These are phyloP conservation scores for Trichoderma lentiforme DNA, from an alignment of 2,329 filamentous ascomycete genomes.

Conservation along the genomic window DNA sequence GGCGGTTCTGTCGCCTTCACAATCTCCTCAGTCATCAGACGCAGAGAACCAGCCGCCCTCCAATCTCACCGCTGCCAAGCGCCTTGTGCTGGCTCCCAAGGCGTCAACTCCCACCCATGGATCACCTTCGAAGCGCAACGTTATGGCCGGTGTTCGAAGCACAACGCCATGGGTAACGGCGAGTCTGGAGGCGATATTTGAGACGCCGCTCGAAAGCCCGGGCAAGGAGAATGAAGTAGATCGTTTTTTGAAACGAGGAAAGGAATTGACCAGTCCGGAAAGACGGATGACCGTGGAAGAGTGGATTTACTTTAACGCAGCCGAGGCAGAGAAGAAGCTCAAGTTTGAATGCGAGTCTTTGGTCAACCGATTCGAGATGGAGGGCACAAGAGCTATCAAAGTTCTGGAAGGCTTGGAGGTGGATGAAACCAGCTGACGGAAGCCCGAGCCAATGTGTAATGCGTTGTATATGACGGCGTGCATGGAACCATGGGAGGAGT, in stretches of 20 bases:
- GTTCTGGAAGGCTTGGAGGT: conserved; percentile 70
- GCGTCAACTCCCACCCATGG: conserved; percentile 46
- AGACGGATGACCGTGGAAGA: conserved; percentile 90
- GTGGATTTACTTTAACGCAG: conserved; percentile 83
- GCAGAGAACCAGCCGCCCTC: conserved; percentile 77
- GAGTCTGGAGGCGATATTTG: conserved; percentile 72
- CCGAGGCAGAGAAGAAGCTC: conserved; percentile 73
- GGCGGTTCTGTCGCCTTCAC: conserved; percentile 57
- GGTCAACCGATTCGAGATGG: conserved; percentile 77
- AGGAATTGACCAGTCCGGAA: conserved; percentile 69
- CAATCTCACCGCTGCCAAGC: conserved; percentile 51
- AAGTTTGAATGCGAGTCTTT: conserved; percentile 78
- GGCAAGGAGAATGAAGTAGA: conserved; percentile 53
- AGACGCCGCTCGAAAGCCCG: conserved; percentile 39
- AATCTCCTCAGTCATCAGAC: conserved; percentile 72
- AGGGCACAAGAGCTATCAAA: conserved; percentile 75
- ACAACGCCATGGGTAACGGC: conserved; percentile 66
- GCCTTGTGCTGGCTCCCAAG: conserved; percentile 45
- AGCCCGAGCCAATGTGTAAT: background rate
- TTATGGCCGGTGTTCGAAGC: conserved; percentile 54
- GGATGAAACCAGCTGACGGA: conserved; percentile 33
- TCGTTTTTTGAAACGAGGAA: conserved; percentile 51
- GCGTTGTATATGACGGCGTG: conserved; percentile 14
- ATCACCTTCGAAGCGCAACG: conserved; percentile 62
- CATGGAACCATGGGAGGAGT: background rate